Base-by-base conservation (phyloP, 1,284 basidiomycete species). In the Tranzscheliella williamsii region DNA sequence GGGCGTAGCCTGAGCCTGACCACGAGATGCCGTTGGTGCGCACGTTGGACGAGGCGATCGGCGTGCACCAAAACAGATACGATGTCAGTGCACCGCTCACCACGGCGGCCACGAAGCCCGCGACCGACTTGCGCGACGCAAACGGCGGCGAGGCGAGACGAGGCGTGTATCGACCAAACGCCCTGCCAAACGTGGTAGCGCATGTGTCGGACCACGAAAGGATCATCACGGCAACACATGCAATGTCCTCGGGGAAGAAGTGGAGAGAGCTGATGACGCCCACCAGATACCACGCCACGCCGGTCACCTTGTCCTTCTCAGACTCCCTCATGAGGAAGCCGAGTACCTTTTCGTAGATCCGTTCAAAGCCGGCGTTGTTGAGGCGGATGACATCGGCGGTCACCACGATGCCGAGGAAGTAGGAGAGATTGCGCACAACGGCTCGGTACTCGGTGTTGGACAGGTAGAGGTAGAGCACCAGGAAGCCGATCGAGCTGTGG, bases 201-300 rank as follows among this genome's bases (percentile, higher is more conserved):
- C 90, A 85, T 0, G 94, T 97, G 80, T 98, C 94, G 4, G 91
- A 92, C 90, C 94, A 96, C 22, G 92, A 93, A 34, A 98, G 85
- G 56, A 72, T 69, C 66, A 76, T 73, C 41, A 76, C 58, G 7
- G 70, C 67, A 6, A 75, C 70, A 35, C 65, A 67, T 12, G 73
- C 72, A 39, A 76, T 71, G 56, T 76, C 74, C 20, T 68, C 74
- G n/a, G 63, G 70, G 63, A 73, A 66, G 52, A 88, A 80, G 1
- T 84, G 80, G 17, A 98, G 83, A 24, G 87, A 89, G 72, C 87
- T 85, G 58, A 92, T 85, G 65, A 91, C 91, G 16, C 94, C 94
- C 23, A 94, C 79, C 42, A 97, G 86, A 78, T 97, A 98, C 90
- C 91, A 97, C 35, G 96, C 86, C 23, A 94, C 91, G 4, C 94